These are phyloP conservation scores for Calonectria pseudoturangicola DNA, from an alignment of 2,329 filamentous ascomycete species.

Conservation along the genomic window DNA sequence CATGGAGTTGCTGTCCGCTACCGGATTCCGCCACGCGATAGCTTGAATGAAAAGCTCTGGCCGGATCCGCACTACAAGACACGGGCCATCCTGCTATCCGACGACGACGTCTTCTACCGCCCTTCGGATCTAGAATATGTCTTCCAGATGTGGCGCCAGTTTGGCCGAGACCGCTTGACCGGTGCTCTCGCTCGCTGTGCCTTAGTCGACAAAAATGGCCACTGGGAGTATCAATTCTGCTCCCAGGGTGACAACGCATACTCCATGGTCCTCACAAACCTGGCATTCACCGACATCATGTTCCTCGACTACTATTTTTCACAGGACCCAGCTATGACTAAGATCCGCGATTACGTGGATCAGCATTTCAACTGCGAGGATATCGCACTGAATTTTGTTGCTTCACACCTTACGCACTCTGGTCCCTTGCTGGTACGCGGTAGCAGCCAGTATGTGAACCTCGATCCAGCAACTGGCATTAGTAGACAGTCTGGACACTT, in stretches of 20 bases:
- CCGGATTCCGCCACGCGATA: slow-evolving; percentile 15
- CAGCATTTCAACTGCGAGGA: slow-evolving; percentile 17
- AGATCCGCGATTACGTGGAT: slow-evolving; percentile 9
- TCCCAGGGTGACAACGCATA: background rate
- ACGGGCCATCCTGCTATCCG: slow-evolving; percentile 2
- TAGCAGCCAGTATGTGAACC: slow-evolving; percentile 1
- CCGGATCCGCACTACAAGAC: slow-evolving; percentile 9
- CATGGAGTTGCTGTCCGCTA: background rate
- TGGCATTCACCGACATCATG: slow-evolving; percentile 11
- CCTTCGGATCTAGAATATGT: slow-evolving; percentile 14
- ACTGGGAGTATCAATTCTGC: slow-evolving; percentile 11
- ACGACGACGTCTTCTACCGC: slow-evolving; percentile 8
- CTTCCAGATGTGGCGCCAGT: slow-evolving; percentile 21
- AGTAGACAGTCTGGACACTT: background rate
- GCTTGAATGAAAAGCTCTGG: slow-evolving; percentile 21
- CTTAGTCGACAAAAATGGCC: background rate
- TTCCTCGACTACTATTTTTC: slow-evolving; percentile 23
- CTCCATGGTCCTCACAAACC: slow-evolving; percentile 7
- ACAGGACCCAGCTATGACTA: slow-evolving; percentile 1
- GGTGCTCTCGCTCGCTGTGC: slow-evolving; percentile 15
- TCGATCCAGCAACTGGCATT: slow-evolving; percentile 12
- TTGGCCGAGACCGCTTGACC: slow-evolving; percentile 3
- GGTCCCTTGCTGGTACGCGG: slow-evolving; percentile 13
- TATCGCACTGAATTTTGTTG: slow-evolving; percentile 11
- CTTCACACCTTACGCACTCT: background rate